A percentile compares a stretch with the other conserved stretches of the same genome.
Conservation (phyloP, 768 basidiomycete species). For the Rhodotorula paludigena region DNA sequence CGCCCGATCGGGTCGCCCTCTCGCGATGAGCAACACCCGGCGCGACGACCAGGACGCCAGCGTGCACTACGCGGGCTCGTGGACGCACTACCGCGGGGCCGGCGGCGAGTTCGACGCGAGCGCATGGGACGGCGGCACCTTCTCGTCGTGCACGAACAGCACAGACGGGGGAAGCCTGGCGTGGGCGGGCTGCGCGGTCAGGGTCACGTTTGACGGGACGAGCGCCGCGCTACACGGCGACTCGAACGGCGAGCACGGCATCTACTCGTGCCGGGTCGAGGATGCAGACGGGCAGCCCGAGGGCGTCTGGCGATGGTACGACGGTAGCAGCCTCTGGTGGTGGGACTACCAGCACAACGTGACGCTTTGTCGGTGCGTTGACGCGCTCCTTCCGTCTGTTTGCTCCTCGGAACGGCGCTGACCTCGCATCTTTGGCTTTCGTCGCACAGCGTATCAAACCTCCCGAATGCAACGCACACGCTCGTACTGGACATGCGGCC, state of each 20-base stretch:
- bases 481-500: conserved; percentile 5
- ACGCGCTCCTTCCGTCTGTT: background rate
- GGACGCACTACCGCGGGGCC: background rate
- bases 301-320: background rate
- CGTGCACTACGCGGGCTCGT: background rate
- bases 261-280: background rate
- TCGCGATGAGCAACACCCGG: background rate
- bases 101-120: background rate
- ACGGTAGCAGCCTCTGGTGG: background rate
- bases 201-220: background rate
- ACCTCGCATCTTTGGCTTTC: background rate
- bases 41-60: conserved; percentile 1
- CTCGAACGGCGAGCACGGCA: conserved; percentile 3
- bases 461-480: background rate
- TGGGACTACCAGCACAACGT: background rate
- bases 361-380: background rate
- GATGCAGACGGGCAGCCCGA: background rate
- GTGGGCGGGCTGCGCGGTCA: background rate
- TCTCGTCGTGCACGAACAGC: background rate
- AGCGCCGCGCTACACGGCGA: conserved; percentile 1
- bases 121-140: background rate
- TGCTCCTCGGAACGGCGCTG: too few species aligned
- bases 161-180: background rate
- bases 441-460: background rate
- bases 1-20: too few species aligned